A percentile compares a stretch with the other conserved stretches of the same genome.
Evolutionary conservation across 2,329 filamentous ascomycete genomes (phyloP).

Genomic region (Fusarium sacchari): DNA sequence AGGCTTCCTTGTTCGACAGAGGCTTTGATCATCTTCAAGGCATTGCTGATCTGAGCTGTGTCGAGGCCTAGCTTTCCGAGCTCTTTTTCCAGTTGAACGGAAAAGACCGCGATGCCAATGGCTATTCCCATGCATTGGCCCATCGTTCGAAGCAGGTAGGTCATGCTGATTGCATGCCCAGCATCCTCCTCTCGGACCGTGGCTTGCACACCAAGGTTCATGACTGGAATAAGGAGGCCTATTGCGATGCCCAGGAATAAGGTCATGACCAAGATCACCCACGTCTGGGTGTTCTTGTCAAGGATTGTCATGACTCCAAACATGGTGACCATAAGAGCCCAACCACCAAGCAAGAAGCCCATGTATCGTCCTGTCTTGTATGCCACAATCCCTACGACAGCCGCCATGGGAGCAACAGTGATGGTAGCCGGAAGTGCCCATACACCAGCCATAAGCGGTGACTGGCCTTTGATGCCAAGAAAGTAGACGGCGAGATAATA

Average conservation of each 20-base stretch:
- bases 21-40: conserved; percentile 37
- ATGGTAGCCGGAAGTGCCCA: conserved; percentile 69
- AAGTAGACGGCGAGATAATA: conserved; percentile 45
- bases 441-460: conserved; percentile 49
- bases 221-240: conserved; percentile 72
- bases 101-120: conserved; percentile 41
- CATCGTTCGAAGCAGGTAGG: conserved; percentile 39
- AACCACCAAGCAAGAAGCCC: conserved; percentile 70
- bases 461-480: conserved; percentile 36
- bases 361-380: conserved; percentile 68
- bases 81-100: conserved; percentile 28
- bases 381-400: conserved; percentile 65
- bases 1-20: conserved; percentile 28
- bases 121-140: conserved; percentile 45
- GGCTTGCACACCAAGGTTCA: conserved; percentile 72
- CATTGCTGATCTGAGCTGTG: conserved; percentile 19
- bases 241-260: conserved; percentile 68
- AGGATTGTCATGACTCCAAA: conserved; percentile 65
- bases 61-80: conserved; percentile 18
- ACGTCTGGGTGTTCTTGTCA: conserved; percentile 57
- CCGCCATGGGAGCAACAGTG: conserved; percentile 70
- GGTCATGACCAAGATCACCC: conserved; percentile 69
- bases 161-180: conserved; percentile 42
- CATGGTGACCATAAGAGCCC: conserved; percentile 67
- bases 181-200: conserved; percentile 30